These are phyloP conservation scores for Isochrysis galbana DNA, from an alignment of 78 protist genomes.

Conservation along the genomic window DNA sequence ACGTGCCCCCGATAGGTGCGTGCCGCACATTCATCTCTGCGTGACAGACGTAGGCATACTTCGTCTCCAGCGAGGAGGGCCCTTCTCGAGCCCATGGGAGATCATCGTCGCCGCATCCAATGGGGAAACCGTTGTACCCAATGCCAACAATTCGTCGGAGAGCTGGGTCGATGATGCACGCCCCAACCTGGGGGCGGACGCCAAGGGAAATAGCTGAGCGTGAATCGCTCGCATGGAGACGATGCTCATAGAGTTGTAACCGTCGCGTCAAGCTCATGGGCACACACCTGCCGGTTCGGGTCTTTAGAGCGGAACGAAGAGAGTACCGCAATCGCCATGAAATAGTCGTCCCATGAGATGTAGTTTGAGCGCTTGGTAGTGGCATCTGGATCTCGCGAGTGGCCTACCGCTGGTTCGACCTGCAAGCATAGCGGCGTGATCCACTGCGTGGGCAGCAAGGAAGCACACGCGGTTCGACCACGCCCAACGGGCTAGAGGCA, in stretches of 20 bases:
- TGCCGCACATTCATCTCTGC: conserved; percentile 56
- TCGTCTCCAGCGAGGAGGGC: conserved; percentile 57
- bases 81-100: conserved; percentile 43
- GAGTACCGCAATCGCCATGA: conserved; percentile 75
- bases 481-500: too few species aligned
- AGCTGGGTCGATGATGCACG: conserved; percentile 72
- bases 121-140: conserved; percentile 83
- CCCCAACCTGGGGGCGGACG: conserved; percentile 58
- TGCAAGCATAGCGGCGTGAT: too few species aligned
- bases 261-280: too few species aligned
- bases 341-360: conserved; percentile 77
- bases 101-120: conserved; percentile 72
- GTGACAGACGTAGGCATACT: conserved; percentile 76
- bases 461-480: too few species aligned
- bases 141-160: conserved; percentile 64
- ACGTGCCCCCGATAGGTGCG: too few species aligned
- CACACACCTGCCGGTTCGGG: conserved; percentile 44
- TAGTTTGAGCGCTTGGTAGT: background rate
- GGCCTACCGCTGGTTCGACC: too few species aligned
- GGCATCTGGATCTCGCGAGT: background rate
- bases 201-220: conserved; percentile 21
- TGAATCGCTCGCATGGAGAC: too few species aligned
- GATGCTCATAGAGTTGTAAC: too few species aligned
- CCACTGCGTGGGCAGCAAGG: too few species aligned
- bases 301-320: conserved; percentile 72